Evolutionary conservation across 2,329 filamentous ascomycete species (phyloP).

Genomic region (Hyphodiscus sp.): DNA sequence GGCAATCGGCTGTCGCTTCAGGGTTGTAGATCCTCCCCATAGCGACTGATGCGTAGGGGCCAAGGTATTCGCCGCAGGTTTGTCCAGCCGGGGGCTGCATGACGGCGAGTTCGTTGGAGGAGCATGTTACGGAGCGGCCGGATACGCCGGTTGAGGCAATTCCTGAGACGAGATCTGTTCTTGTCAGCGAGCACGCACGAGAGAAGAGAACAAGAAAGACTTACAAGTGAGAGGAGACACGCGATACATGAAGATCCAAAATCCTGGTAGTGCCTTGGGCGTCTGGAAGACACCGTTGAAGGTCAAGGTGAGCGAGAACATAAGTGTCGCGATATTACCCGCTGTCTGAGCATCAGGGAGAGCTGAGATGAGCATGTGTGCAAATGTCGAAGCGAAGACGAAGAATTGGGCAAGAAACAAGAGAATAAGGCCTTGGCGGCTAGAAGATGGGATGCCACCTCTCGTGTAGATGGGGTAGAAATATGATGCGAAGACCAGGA

Average conservation of each 20-base stretch:
- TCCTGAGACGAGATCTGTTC: slow-evolving; percentile 64
- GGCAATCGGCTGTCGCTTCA: slow-evolving; percentile 42
- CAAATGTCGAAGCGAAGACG: slow-evolving; percentile 78
- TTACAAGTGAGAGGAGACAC: slow-evolving; percentile 45
- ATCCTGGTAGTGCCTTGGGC: slow-evolving; percentile 57
- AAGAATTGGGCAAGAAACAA: slow-evolving; percentile 70
- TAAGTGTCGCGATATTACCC: slow-evolving; percentile 68
- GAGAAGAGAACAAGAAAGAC: neutral
- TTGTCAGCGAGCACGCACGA: slow-evolving; percentile 23
- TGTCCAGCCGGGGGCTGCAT: slow-evolving; percentile 53
- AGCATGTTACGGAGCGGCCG: slow-evolving; percentile 58
- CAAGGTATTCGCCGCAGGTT: slow-evolving; percentile 56
- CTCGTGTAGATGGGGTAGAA: slow-evolving; percentile 71
- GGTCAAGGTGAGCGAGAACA: slow-evolving; percentile 67
- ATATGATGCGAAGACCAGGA: slow-evolving; percentile 72
- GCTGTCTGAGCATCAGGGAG: slow-evolving; percentile 71
- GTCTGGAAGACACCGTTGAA: slow-evolving; percentile 72
- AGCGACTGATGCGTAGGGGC: slow-evolving; percentile 38
- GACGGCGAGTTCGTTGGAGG: slow-evolving; percentile 58
- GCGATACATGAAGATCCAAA: slow-evolving; percentile 85
- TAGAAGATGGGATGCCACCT: slow-evolving; percentile 40
- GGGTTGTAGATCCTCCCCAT: slow-evolving; percentile 50
- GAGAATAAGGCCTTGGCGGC: slow-evolving; percentile 56
- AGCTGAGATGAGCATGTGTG: slow-evolving; percentile 70
- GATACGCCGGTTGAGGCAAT: slow-evolving; percentile 66